Evolutionary conservation across 768 basidiomycete genomes (phyloP).

Genomic region (Phanerochaete sordida): DNA sequence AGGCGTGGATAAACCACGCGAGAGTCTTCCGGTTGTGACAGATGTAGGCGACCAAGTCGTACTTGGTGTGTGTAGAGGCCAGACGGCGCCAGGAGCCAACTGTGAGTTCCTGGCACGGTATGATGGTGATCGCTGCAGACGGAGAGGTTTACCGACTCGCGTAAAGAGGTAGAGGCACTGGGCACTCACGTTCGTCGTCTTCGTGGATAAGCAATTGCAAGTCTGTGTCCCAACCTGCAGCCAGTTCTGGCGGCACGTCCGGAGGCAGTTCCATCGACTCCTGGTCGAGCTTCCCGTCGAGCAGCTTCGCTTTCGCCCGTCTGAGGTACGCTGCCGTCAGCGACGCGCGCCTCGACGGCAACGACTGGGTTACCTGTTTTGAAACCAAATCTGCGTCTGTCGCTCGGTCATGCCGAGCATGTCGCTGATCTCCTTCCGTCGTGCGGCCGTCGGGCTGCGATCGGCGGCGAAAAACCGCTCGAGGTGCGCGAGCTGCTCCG

Average conservation of each 20-base stretch:
- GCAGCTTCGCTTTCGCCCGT: conserved; percentile 78
- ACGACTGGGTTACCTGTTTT: conserved; percentile 57
- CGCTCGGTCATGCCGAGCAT: conserved; percentile 80
- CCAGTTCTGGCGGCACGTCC: conserved; percentile 48
- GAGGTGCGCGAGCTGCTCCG: conserved; percentile 73
- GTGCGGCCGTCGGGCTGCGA: conserved; percentile 66
- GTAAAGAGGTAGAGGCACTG: conserved; percentile 1
- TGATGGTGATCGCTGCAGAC: conserved; percentile 61
- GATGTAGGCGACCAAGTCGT: conserved; percentile 75
- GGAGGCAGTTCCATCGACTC: conserved; percentile 37
- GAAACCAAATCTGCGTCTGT: conserved; percentile 89
- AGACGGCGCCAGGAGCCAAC: conserved; percentile 81
- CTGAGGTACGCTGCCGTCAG: conserved; percentile 31
- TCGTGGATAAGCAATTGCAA: conserved; percentile 69
- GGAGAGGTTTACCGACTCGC: not conserved
- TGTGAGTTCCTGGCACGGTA: conserved; percentile 70
- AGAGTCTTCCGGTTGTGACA: conserved; percentile 64
- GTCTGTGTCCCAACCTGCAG: conserved; percentile 53
- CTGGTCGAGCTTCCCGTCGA: conserved; percentile 52
- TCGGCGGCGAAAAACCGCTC: conserved; percentile 68
- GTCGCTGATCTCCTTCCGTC: conserved; percentile 70
- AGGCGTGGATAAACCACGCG: conserved; percentile 77
- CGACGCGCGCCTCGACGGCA: not conserved
- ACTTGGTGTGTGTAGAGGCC: conserved; percentile 45
- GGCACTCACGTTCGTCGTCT: conserved; percentile 62